A percentile compares a stretch with the other conserved stretches of the same genome.
phyloP scores from a whole-genome alignment of 345 rosid species.

The Pseudoturritis turrita region DNA sequence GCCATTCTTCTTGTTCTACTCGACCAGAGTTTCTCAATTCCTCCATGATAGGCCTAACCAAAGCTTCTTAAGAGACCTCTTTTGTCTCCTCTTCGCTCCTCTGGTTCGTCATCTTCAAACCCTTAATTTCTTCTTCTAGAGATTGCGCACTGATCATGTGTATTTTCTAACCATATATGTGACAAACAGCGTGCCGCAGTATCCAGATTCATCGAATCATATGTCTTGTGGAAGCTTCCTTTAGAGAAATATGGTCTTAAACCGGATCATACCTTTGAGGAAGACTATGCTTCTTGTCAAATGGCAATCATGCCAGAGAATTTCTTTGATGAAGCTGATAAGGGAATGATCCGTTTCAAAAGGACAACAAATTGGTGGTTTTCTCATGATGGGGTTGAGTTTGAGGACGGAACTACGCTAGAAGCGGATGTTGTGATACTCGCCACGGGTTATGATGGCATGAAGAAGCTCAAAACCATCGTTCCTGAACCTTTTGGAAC shows the following conservation, averaged over 20 bases:
- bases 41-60: constrained; percentile 76
- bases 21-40: constrained; percentile 78
- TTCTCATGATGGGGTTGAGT: constrained; percentile 60
- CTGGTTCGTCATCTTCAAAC: constrained; percentile 37
- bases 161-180: neutral
- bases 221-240: constrained; percentile 68
- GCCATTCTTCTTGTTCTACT: constrained; percentile 82
- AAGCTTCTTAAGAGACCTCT: constrained; percentile 41
- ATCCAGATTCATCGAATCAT: constrained; percentile 81
- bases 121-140: neutral
- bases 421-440: constrained; percentile 76
- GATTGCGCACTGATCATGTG: neutral
- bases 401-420: constrained; percentile 51
- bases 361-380: constrained; percentile 75
- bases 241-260: constrained; percentile 64
- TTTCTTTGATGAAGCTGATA: constrained; percentile 75
- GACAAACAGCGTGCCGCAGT: constrained; percentile 50
- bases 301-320: constrained; percentile 79
- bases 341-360: constrained; percentile 68
- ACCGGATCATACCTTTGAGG: constrained; percentile 86
- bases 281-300: constrained; percentile 91
- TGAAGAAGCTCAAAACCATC: constrained; percentile 65
- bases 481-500: constrained; percentile 71
- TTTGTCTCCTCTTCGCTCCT: constrained; percentile 55
- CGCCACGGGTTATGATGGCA: constrained; percentile 83